Conservation (phyloP, 2,329 filamentous ascomycete genomes). For the Neonectria punicea region DNA sequence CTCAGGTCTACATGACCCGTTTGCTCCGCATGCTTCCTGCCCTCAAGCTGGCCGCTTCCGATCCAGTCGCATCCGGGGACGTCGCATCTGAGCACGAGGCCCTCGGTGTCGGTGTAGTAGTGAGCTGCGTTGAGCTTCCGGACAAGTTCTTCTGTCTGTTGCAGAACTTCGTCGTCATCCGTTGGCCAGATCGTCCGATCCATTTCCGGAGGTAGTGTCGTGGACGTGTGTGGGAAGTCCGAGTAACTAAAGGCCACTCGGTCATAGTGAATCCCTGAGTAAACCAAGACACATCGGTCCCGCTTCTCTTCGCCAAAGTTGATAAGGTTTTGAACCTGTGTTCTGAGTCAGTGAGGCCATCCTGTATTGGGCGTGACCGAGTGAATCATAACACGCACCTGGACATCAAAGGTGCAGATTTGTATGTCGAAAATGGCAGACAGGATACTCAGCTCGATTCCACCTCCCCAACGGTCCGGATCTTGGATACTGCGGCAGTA, state of each 20-base stretch:
- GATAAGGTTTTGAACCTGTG: conserved; percentile 50
- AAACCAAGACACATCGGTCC: conserved; percentile 82
- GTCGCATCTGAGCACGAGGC: conserved; percentile 83
- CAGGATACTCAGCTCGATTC: conserved; percentile 88
- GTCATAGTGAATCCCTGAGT: conserved; percentile 95
- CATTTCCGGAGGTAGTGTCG: conserved; percentile 73
- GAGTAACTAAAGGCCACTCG: conserved; percentile 80
- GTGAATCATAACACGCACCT: conserved; percentile 48
- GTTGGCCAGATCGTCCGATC: conserved; percentile 73
- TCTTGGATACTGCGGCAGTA: conserved; percentile 87
- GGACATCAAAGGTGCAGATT: conserved; percentile 85
- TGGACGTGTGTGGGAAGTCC: conserved; percentile 63
- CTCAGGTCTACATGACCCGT: conserved; percentile 70
- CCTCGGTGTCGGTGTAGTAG: conserved; percentile 90
- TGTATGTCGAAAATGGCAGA: conserved; percentile 87
- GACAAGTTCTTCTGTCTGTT: conserved; percentile 73
- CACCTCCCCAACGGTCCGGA: conserved; percentile 88
- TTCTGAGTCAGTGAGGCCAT: not conserved
- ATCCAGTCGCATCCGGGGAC: conserved; percentile 70
- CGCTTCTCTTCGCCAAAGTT: conserved; percentile 80
- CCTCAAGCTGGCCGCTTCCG: conserved; percentile 72
- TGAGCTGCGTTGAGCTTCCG: conserved; percentile 73
- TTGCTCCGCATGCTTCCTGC: conserved; percentile 68
- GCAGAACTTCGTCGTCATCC: conserved; percentile 73
- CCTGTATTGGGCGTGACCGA: not conserved